Evolutionary conservation across 306 rosid genomes (phyloP), one percentile per base, ranked within the genome.

Genomic region (Prunus salicina): DNA sequence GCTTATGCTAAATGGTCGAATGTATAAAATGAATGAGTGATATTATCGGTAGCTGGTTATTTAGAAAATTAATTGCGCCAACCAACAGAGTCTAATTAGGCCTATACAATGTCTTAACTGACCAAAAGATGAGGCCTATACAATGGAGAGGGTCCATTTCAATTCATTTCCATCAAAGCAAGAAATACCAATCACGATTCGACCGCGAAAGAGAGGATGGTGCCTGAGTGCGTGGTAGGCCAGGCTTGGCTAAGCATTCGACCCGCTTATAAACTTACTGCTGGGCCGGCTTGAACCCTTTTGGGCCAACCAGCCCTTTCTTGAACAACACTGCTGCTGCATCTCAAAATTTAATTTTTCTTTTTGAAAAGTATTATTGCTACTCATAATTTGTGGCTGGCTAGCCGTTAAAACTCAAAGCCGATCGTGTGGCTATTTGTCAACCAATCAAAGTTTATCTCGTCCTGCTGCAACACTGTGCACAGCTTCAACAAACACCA

Each of bases 391-490:
- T 41, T 64, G 69, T 70, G 77, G 76, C 34, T 76, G 6, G 51
- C 15, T 5, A 6, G 38, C 38, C 8, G 38, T 50, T 1, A 58
- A 65, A 61, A 34, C 2, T 34, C 8, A 34, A 34, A 5, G 38
- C 76, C n/a, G 75, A 78, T 72, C 74, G 67, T 72, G 88, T 80
- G 87, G 88, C 81, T 62, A 27, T 19, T 64, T 25, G 82, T 67
- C 79, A 76, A 83, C 43, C 70, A 62, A 57, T 57, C 63, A 75
- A 67, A 73, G 43, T 70, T 84, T 82, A 90, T 86, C 88, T 67
- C 14, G 34, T 22, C 12, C 15, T 32, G 51, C 52, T 32, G 52
- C 61, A 67, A 67, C 76, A 74, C 53, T 27, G 63, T 28, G 80
- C 71, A 58, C 74, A 27, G 38, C n/a, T 5, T 34, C 38, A 34